phyloP scores from a whole-genome alignment of 176 grass and related monocot species.

The Aegilops sharonensis region DNA sequence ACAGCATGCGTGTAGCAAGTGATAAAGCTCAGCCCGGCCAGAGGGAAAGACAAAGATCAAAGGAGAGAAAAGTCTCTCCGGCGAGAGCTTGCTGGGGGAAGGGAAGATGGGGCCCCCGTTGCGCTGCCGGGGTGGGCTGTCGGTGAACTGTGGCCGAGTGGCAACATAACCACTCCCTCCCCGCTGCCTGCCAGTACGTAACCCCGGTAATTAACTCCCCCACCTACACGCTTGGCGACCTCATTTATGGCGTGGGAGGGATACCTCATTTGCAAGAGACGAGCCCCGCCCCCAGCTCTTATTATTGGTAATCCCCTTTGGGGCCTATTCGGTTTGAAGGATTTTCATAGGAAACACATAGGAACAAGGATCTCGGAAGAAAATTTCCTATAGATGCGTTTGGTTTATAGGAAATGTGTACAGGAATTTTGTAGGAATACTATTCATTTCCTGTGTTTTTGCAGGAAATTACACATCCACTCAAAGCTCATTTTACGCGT shows the following conservation, averaged over 20 bases:
- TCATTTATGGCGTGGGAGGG: conserved; percentile 49
- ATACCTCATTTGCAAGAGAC: background rate
- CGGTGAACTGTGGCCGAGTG: conserved; percentile 46
- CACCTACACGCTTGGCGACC: conserved; percentile 62
- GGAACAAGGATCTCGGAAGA: no score
- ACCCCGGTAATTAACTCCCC: conserved; percentile 63
- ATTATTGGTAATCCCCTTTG: background rate
- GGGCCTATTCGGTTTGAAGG: no score
- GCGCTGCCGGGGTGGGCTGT: conserved; percentile 53
- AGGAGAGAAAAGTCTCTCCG: background rate
- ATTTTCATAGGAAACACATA: no score
- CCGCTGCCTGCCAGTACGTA: conserved; percentile 35
- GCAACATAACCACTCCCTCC: conserved; percentile 41
- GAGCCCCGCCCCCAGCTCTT: conserved; percentile 2
- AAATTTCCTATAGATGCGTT: no score
- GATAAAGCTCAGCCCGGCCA: conserved; percentile 18
- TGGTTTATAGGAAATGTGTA: no score
- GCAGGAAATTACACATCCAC: no score
- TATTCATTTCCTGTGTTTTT: no score
- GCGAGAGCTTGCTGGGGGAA: background rate
- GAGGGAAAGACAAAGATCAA: background rate
- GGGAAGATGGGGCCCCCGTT: background rate
- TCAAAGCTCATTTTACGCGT: no score
- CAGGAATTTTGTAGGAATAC: no score
- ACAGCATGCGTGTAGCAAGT: conserved; percentile 9